Evolutionary conservation across 495 filamentous ascomycete species (phyloP).

Genomic region (Penicillium coffeae): DNA sequence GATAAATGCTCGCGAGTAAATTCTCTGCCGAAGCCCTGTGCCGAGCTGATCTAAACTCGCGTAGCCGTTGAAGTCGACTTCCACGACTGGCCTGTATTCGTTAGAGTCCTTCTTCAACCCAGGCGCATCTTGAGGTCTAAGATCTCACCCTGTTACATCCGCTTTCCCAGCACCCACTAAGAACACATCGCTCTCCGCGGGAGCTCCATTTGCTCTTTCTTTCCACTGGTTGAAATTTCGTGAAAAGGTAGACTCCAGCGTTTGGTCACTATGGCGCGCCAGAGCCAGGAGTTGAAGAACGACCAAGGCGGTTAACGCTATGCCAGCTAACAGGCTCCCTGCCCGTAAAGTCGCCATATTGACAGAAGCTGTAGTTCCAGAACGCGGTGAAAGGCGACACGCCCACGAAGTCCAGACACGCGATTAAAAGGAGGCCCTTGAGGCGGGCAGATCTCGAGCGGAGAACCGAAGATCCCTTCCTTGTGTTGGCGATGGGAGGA

Average conservation of each 20-base stretch:
- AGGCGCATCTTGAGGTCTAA: too few species aligned
- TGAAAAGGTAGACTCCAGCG: slow-evolving; percentile 10
- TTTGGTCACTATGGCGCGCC: slow-evolving; percentile 12
- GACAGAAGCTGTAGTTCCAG: not conserved
- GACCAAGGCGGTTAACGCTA: slow-evolving; percentile 24
- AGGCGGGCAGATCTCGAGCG: too few species aligned
- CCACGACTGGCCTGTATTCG: slow-evolving; percentile 65
- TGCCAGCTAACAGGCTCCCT: slow-evolving; percentile 19
- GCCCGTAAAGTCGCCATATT: slow-evolving; percentile 32
- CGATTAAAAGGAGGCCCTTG: too few species aligned
- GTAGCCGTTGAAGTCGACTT: slow-evolving; percentile 91
- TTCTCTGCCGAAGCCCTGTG: slow-evolving; percentile 79
- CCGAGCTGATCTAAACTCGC: slow-evolving; percentile 83
- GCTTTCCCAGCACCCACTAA: slow-evolving; percentile 89
- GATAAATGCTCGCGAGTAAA: slow-evolving; percentile 91
- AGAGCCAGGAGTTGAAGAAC: slow-evolving; percentile 30
- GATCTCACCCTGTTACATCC: slow-evolving; percentile 82
- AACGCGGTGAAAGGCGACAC: too few species aligned
- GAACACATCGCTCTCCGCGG: slow-evolving; percentile 51
- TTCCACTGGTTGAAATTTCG: slow-evolving; percentile 22
- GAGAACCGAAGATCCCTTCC: too few species aligned
- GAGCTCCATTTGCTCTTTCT: slow-evolving; percentile 18
- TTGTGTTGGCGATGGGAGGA: too few species aligned
- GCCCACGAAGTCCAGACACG: too few species aligned
- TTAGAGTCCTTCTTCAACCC: slow-evolving; percentile 1